Base-by-base conservation (phyloP, 2,329 filamentous ascomycete genomes). In the Xylogone sp. region DNA sequence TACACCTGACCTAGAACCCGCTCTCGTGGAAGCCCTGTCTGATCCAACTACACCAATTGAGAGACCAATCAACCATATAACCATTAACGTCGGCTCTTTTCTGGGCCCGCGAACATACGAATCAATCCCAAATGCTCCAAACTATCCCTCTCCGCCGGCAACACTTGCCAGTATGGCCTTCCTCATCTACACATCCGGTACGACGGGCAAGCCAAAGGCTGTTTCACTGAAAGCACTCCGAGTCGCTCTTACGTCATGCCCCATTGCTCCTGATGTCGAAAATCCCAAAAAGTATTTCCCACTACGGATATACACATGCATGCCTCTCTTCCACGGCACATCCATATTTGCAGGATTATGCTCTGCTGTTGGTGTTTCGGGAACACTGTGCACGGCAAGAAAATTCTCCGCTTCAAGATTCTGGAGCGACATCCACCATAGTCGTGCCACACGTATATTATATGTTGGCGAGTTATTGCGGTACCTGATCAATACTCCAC, bases 241-340 rank as follows among this genome's bases (percentile, higher is more conserved):
- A 52, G 58, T 70, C 20, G 48, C 70, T 7, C 53, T 68, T 8
- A 71, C 69, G 3, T 69, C 71, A 1, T 73, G 57, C 7, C 65
- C 72, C 0, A 54, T 65, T 1, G 61, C 68, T 3, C 43, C 56
- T 16, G 75, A 76, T 51, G 52, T 59, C 43, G 59, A 64, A 18
- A 65, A 71, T 22, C 68, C 62, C 1, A 60, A 65, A n/a, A 73
- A 70, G 53, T 76, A 76, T 59, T 71, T 68, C 21, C 69, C 70
- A 2, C 55, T 77, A 12, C 71, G 75, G 6, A 74, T 68, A 13
- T 77, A 76, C 53, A 75, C 71, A 3, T 65, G 71, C 8, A 65
- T 77, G 10, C 75, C 75, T 0, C 64, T 77, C n/a, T 77, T 76
- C 62, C 75, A 77, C 58, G 74, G 72, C 45, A 77, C 75, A 0